Evolutionary conservation across 257 asterid species (phyloP).

Genomic region (Lithospermum erythrorhizon): DNA sequence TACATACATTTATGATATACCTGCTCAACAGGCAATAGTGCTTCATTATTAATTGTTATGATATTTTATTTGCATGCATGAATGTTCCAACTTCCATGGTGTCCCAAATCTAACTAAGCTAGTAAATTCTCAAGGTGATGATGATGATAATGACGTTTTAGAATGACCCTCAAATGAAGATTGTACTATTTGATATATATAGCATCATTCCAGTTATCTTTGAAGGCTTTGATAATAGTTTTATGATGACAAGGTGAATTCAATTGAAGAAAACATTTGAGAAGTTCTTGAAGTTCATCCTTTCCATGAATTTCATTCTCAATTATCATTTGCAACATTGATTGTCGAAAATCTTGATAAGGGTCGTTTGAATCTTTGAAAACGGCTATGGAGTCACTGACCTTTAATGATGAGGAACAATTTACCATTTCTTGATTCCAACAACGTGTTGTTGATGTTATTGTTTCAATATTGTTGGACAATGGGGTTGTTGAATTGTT

Average conservation of each 20-base stretch:
- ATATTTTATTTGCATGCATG: too few relatives aligned
- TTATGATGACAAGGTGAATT: slow-evolving; percentile 53
- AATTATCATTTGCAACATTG: slow-evolving; percentile 69
- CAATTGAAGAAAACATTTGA: slow-evolving; percentile 42
- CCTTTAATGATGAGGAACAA: slow-evolving; percentile 15
- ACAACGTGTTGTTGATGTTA: slow-evolving; percentile 12
- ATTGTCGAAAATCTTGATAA: slow-evolving; percentile 51
- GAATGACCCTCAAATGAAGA: neutral
- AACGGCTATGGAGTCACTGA: slow-evolving; percentile 47
- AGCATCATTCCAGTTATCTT: slow-evolving; percentile 42
- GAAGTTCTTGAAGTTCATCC: slow-evolving; percentile 56
- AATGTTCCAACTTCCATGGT: too few relatives aligned
- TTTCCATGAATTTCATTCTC: slow-evolving; percentile 42
- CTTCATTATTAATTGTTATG: too few relatives aligned
- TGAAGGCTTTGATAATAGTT: slow-evolving; percentile 44
- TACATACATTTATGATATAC: too few relatives aligned
- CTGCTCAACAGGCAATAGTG: too few relatives aligned
- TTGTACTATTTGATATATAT: slow-evolving; percentile 3
- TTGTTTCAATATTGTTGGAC: slow-evolving; percentile 5
- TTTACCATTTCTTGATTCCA: slow-evolving; percentile 8
- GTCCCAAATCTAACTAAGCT: too few relatives aligned
- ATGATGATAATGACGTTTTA: too few relatives aligned
- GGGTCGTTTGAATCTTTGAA: slow-evolving; percentile 64
- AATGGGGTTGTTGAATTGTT: slow-evolving; percentile 16
- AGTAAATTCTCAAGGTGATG: too few relatives aligned